Evolutionary conservation across 2,329 filamentous ascomycete genomes (phyloP).

Genomic region (Teratosphaeria nubilosa): DNA sequence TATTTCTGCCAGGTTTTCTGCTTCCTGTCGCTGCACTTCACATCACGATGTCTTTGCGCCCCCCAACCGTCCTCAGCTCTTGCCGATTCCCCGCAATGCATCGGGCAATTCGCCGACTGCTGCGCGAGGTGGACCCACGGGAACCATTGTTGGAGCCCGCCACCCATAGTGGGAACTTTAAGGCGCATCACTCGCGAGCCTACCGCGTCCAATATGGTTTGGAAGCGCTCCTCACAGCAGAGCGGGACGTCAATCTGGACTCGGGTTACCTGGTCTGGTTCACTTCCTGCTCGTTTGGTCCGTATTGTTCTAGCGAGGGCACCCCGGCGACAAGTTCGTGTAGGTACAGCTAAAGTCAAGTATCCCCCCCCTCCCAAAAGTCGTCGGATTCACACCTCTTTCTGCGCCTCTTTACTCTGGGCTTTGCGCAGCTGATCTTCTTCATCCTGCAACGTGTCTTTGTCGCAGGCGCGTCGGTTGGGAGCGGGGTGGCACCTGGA

Average conservation of each 20-base stretch:
- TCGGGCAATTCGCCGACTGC: not conserved
- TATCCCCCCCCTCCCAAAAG: not conserved
- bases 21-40: not conserved
- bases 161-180: not conserved
- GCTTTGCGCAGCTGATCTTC: not conserved
- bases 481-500: not conserved
- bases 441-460: not conserved
- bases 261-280: not conserved
- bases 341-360: not conserved
- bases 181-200: not conserved
- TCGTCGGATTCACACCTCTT: not conserved
- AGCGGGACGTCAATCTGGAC: not conserved
- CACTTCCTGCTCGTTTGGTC: not conserved
- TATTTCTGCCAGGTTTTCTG: not conserved
- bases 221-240: not conserved
- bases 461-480: not conserved
- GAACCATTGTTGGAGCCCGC: not conserved
- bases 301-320: not conserved
- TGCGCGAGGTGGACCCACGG: not conserved
- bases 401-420: not conserved
- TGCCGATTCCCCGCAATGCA: not conserved
- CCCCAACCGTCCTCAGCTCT: not conserved
- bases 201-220: not conserved
- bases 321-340: not conserved
- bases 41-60: not conserved